Conservation (phyloP, 768 basidiomycete genomes). For the Boletus edulis region DNA sequence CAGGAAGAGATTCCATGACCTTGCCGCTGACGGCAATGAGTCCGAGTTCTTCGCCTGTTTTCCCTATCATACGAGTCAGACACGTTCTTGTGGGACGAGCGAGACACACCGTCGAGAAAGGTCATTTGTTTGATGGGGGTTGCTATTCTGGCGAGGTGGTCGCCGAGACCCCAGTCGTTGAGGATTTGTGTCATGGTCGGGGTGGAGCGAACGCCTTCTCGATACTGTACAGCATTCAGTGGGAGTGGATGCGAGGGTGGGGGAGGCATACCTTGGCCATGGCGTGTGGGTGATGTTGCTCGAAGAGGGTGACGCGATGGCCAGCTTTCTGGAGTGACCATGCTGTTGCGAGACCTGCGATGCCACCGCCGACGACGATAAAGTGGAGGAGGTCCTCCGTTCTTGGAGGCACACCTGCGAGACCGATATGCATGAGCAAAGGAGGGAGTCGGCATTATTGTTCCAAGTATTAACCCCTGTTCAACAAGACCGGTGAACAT, state of each 20-base stretch:
- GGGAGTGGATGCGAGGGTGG: neutral
- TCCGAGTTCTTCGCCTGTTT: conserved; percentile 43
- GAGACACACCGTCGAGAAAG: conserved; percentile 17
- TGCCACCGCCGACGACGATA: conserved; percentile 27
- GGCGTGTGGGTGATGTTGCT: conserved; percentile 41
- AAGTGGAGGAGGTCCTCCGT: conserved; percentile 19
- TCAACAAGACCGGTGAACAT: no score
- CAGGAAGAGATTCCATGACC: conserved; percentile 43
- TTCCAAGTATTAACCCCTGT: no score
- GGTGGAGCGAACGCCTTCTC: conserved; percentile 43
- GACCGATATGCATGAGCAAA: conserved; percentile 7
- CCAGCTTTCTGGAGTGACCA: conserved; percentile 52
- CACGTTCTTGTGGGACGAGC: no score
- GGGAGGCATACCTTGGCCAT: conserved; percentile 29
- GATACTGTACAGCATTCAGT: conserved; percentile 19
- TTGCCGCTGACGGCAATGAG: conserved; percentile 43
- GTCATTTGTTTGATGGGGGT: conserved; percentile 14
- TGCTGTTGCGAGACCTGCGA: conserved; percentile 55
- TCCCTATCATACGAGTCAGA: conserved; percentile 28
- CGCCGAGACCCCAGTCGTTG: conserved; percentile 50
- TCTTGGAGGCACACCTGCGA: conserved; percentile 2
- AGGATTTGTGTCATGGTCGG: conserved; percentile 58
- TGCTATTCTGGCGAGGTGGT: conserved; percentile 36
- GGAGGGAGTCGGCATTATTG: neutral
- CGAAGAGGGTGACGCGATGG: conserved; percentile 55